A percentile compares a stretch with the other conserved stretches of the same genome.
Evolutionary conservation across 2,329 filamentous ascomycete genomes (phyloP).

Genomic region (Pseudogymnoascus sp.): DNA sequence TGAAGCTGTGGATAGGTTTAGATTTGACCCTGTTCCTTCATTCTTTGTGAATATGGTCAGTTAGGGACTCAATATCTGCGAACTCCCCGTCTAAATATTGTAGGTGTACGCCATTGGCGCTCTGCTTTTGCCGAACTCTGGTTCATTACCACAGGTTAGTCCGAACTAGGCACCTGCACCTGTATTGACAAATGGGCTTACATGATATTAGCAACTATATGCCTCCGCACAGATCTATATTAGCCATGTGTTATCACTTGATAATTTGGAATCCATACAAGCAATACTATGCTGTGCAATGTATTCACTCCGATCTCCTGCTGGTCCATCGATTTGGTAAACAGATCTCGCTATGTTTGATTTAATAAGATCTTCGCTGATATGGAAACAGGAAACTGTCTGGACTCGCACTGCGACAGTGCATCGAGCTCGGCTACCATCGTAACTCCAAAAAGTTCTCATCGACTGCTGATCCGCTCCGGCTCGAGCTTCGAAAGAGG

Average conservation of each 20-base stretch:
- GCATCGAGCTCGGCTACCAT: conserved; percentile 30
- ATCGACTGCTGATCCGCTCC: conserved; percentile 15
- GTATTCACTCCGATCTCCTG: conserved; percentile 20
- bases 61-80: neutral
- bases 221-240: conserved; percentile 16
- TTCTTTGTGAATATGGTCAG: conserved; percentile 22
- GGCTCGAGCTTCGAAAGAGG: conserved; percentile 25
- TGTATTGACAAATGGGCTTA: conserved; percentile 16
- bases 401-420: conserved; percentile 29
- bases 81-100: neutral
- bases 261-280: conserved; percentile 23
- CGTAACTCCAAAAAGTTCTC: conserved; percentile 20
- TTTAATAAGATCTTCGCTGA: conserved; percentile 21
- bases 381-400: conserved; percentile 24
- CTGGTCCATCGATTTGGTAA: conserved; percentile 23
- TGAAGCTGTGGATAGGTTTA: neutral
- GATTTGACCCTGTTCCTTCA: conserved; percentile 10
- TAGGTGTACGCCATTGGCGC: conserved; percentile 24
- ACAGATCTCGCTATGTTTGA: conserved; percentile 23
- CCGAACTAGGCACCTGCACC: conserved; percentile 12
- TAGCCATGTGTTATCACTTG: conserved; percentile 18
- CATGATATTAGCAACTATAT: conserved; percentile 16
- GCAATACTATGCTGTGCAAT: conserved; percentile 22
- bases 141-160: neutral
- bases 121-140: conserved; percentile 11